Conservation (phyloP, 2,329 filamentous ascomycete genomes). For the Xylaria sp. region DNA sequence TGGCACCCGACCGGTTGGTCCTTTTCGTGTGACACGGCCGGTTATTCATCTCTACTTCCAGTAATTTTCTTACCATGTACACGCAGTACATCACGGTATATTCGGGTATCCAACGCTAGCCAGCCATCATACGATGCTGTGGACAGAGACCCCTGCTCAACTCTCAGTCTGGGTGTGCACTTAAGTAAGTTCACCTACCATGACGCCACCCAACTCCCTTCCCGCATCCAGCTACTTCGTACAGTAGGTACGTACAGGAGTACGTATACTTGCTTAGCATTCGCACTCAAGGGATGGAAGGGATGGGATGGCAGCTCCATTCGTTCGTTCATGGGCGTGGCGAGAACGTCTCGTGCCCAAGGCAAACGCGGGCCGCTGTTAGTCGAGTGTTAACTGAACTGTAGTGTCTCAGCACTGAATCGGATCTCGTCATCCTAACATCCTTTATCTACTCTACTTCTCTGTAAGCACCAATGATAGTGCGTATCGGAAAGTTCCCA, state of each 20-base stretch:
- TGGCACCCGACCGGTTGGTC: background rate
- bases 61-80: too few species aligned
- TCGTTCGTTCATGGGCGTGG: background rate
- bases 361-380: background rate
- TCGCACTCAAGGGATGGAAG: background rate
- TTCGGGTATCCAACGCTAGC: background rate
- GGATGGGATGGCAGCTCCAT: too few species aligned
- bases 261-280: background rate
- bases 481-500: background rate
- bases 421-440: too few species aligned
- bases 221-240: too few species aligned
- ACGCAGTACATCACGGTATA: too few species aligned
- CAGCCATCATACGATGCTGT: conserved; percentile 1
- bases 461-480: background rate
- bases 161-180: background rate
- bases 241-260: too few species aligned
- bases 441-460: background rate
- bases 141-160: background rate
- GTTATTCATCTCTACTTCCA: background rate
- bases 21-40: conserved; percentile 7
- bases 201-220: too few species aligned
- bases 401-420: background rate
- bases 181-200: too few species aligned
- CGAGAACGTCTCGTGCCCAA: background rate
- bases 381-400: background rate